These are phyloP conservation scores for Tagetes erecta DNA, from an alignment of 129 eudicot genomes.

Conservation along the genomic window DNA sequence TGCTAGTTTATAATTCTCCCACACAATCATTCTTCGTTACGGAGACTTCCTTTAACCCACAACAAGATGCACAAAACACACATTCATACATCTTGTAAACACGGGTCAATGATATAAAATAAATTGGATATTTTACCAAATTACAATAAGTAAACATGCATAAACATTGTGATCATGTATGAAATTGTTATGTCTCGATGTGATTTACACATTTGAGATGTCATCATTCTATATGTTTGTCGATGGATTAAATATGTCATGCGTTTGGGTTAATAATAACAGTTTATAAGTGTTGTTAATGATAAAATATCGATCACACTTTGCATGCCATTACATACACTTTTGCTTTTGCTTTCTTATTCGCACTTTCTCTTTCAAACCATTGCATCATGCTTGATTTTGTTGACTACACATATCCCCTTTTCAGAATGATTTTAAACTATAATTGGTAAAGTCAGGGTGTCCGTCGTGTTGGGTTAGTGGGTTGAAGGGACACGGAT, in stretches of 20 bases:
- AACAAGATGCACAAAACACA: too few species aligned
- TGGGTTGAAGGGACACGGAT: too few species aligned
- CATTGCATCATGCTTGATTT: constrained; percentile 18
- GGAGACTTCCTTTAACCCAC: too few species aligned
- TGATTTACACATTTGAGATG: not conserved
- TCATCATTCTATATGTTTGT: not conserved
- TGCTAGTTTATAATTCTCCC: too few species aligned
- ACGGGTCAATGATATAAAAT: too few species aligned
- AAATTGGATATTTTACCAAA: not conserved
- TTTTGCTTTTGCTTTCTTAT: constrained; percentile 24
- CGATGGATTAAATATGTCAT: not conserved
- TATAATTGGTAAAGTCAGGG: not conserved
- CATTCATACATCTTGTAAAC: too few species aligned
- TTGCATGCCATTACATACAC: constrained; percentile 32
- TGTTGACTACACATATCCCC: not conserved
- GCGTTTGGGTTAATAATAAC: constrained; percentile 3
- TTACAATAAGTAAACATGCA: too few species aligned
- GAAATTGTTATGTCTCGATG: too few species aligned
- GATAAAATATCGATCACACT: constrained; percentile 20
- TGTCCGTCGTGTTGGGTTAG: not conserved
- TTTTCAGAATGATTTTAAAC: not conserved
- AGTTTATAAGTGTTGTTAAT: not conserved
- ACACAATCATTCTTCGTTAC: too few species aligned
- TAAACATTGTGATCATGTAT: too few species aligned
- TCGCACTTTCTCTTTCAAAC: constrained; percentile 15